Conservation (phyloP, 208 protist genomes). For the Polymyxa betae region DNA sequence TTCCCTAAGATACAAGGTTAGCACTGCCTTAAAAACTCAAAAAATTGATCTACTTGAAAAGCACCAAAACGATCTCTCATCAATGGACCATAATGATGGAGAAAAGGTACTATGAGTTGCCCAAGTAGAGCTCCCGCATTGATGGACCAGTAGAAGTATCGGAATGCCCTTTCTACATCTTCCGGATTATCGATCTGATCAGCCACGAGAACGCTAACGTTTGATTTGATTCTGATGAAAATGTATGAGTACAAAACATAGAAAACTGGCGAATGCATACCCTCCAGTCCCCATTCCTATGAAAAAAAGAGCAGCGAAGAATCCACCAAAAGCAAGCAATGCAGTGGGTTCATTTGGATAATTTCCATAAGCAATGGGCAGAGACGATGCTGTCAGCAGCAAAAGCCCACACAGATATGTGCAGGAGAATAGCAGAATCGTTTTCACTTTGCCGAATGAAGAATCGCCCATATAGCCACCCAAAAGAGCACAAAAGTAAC, state of each 20-base stretch:
- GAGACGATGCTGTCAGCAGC: not conserved
- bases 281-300: not conserved
- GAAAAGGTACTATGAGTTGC: not conserved
- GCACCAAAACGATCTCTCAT: not conserved
- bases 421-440: not conserved
- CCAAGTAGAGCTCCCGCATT: not conserved
- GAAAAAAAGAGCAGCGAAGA: not conserved
- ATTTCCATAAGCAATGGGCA: not conserved
- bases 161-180: not conserved
- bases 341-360: not conserved
- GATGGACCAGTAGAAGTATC: constrained; percentile 18
- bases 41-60: not conserved
- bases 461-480: not conserved
- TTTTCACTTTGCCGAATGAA: constrained; percentile 13
- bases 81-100: not conserved
- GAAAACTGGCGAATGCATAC: no score
- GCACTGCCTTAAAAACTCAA: not conserved
- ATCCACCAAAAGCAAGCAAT: not conserved
- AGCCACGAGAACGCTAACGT: not conserved
- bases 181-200: not conserved
- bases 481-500: not conserved
- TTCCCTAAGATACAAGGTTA: not conserved
- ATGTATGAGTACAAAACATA: no score
- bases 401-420: not conserved
- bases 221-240: constrained; percentile 13